Conservation (phyloP, 495 filamentous ascomycete genomes). For the Lepidopterella palustris region DNA sequence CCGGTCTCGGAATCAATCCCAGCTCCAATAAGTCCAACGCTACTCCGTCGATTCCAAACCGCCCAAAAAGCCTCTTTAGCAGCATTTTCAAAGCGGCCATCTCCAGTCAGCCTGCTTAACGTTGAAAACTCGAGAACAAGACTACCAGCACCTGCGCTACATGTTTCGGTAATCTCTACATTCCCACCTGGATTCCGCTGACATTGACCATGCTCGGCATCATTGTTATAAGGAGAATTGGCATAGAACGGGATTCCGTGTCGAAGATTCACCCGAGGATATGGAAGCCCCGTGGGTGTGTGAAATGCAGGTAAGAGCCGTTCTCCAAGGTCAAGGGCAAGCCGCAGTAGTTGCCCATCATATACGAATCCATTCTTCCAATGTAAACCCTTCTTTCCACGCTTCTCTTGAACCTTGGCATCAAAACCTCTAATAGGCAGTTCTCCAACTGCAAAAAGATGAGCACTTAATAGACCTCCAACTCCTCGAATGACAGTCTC, state of each 20-base stretch:
- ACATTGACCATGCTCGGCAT: conserved; percentile 40
- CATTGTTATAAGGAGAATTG: conserved; percentile 64
- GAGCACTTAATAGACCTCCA: conserved; percentile 84
- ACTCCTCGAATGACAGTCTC: conserved; percentile 94
- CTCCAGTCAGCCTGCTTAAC: conserved; percentile 80
- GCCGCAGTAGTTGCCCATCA: conserved; percentile 77
- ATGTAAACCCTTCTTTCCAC: conserved; percentile 49
- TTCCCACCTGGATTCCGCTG: conserved; percentile 33
- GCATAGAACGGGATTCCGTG: conserved; percentile 85
- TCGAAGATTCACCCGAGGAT: conserved; percentile 89
- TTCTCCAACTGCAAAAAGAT: conserved; percentile 86
- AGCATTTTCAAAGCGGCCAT: conserved; percentile 75
- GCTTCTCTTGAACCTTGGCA: conserved; percentile 37
- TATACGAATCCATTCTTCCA: conserved; percentile 81
- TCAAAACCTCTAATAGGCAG: conserved; percentile 75
- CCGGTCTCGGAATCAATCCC: conserved; percentile 90
- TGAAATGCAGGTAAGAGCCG: conserved; percentile 87
- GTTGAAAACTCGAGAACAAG: conserved; percentile 89
- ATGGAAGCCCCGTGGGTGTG: conserved; percentile 83
- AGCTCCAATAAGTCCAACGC: conserved; percentile 80
- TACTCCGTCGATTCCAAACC: conserved; percentile 80
- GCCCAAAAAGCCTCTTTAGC: conserved; percentile 94
- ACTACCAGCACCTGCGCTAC: conserved; percentile 91
- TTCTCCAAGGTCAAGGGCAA: conserved; percentile 76
- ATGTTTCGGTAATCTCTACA: conserved; percentile 86